Evolutionary conservation across 2,329 filamentous ascomycete species (phyloP), one percentile per base, ranked within the genome.

Genomic region (Penicillium palitans): DNA sequence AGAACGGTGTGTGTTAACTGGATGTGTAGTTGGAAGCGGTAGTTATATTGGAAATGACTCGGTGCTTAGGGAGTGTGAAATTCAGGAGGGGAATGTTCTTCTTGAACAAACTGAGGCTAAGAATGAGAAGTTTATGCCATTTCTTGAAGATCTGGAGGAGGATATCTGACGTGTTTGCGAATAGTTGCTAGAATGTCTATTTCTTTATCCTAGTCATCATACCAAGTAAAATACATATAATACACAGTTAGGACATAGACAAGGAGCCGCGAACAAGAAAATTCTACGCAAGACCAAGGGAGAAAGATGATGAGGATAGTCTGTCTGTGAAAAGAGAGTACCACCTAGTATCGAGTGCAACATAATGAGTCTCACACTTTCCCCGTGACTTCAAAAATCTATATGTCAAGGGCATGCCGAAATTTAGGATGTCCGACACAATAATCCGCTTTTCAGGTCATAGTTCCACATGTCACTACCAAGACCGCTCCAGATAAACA

Each of bases 101-200:
- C 44, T 44, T 31, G 52, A 40, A 3, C 2, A 39, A 31, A 55
- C 52, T 3, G 44, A 55, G 24, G 52, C 42, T n/a, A 48, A 41
- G 33, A 33, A 48, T 2, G 44, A 55, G 25, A 55, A 40, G 33
- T 40, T 55, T 17, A 55, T 31, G 42, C 52, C 52, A 24, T 21
- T 55, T 17, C 40, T 48, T n/a, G 33, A 40, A 29, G 52, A 55
- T 25, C 42, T 55, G 3, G 19, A 33, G 13, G n/a, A 31, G 21
- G 7, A 21, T 29, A 19, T 10, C 12, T 21, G n/a, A 6, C 2
- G 10, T 21, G 3, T 24, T 33, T 47, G 45, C 19, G n/a, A 21
- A 21, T 10, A 33, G 13, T 46, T 21, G 7, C 29, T 47, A 47
- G 29, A 37, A 24, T 25, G 17, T 21, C 29, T 45, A 19, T 19